Percentiles rank a stretch among this genome's conserved stretches.
Conservation (phyloP, 306 rosid species). For the Vigna radiata region DNA sequence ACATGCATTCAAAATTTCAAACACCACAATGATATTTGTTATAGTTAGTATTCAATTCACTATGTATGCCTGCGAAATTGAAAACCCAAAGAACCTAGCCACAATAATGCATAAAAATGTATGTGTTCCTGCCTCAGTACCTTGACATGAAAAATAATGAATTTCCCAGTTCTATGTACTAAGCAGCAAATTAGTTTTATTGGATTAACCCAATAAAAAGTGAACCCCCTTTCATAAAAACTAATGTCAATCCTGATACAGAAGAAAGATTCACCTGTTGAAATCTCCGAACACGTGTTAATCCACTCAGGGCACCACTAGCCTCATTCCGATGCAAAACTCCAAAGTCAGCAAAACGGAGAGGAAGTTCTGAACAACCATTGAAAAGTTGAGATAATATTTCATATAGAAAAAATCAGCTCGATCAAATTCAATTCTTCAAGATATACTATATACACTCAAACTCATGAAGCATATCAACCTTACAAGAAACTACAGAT, state of each 20-base stretch:
- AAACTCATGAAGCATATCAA: conserved; percentile 28
- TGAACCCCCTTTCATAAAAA: background rate
- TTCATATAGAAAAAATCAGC: background rate
- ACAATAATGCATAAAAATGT: background rate
- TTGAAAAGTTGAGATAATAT: conserved; percentile 22
- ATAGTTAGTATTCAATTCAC: background rate
- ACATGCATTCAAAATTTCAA: conserved; percentile 9
- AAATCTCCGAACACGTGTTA: conserved; percentile 96
- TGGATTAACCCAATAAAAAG: conserved; percentile 29
- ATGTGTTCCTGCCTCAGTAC: background rate
- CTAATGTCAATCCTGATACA: background rate
- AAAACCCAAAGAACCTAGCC: background rate
- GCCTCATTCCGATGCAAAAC: conserved; percentile 99
- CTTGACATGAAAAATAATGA: conserved; percentile 30
- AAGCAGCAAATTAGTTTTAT: conserved; percentile 5
- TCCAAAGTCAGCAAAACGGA: conserved; percentile 95
- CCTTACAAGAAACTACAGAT: background rate
- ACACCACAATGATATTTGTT: background rate
- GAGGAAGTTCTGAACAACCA: conserved; percentile 85
- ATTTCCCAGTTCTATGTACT: conserved; percentile 4
- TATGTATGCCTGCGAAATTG: background rate
- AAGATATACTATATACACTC: background rate
- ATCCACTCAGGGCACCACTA: conserved; percentile 96
- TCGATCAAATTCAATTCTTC: background rate
- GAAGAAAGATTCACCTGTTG: conserved; percentile 73